These are phyloP conservation scores for Ustilago hordei DNA, from an alignment of 1,284 basidiomycete genomes.

Conservation along the genomic window DNA sequence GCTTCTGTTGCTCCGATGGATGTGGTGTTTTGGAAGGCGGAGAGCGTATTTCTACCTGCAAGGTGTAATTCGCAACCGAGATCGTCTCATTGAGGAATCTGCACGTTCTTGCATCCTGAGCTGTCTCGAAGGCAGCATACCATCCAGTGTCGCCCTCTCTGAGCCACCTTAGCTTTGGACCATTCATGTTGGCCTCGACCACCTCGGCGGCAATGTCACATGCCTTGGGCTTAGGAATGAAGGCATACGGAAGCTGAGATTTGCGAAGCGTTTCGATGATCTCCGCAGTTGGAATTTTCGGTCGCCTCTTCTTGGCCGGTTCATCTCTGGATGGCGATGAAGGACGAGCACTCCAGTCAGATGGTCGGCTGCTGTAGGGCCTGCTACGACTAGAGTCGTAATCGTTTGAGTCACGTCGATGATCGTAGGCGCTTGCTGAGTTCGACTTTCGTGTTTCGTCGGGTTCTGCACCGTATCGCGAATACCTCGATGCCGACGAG, in stretches of 20 bases:
- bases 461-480: conserved; percentile 8
- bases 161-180: conserved; percentile 55
- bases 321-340: conserved; percentile 5
- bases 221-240: conserved; percentile 43
- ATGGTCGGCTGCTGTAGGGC: neutral
- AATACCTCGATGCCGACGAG: neutral
- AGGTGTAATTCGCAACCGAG: conserved; percentile 40
- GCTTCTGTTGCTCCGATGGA: neutral
- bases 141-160: conserved; percentile 63
- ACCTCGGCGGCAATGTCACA: conserved; percentile 49
- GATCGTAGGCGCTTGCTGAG: conserved; percentile 7
- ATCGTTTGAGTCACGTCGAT: conserved; percentile 15
- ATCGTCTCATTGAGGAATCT: conserved; percentile 51
- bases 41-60: conserved; percentile 47
- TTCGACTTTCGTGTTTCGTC: conserved; percentile 12
- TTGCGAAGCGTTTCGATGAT: conserved; percentile 34
- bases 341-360: neutral
- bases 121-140: conserved; percentile 65
- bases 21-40: conserved; percentile 9
- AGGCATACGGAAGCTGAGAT: conserved; percentile 48
- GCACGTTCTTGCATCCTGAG: conserved; percentile 41
- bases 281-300: conserved; percentile 20
- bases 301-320: neutral
- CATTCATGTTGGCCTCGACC: conserved; percentile 54
- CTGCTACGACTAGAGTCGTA: conserved; percentile 15